phyloP scores from a whole-genome alignment of 192 early-diverging fungal species.

The Diversispora epigaea region DNA sequence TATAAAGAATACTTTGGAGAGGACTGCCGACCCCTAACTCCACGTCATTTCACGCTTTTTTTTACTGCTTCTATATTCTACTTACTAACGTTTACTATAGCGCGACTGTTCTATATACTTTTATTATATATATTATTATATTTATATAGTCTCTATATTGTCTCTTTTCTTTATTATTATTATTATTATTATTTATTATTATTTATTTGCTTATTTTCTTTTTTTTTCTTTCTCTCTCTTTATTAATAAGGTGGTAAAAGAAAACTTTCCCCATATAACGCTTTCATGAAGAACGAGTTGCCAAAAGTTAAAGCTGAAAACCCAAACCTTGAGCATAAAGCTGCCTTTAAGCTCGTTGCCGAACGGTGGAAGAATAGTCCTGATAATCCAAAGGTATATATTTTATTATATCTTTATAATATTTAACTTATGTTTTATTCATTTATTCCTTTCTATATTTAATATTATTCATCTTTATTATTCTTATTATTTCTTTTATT shows the following conservation, averaged over 20 bases:
- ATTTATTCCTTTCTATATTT: background rate
- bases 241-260: slow-evolving; percentile 34
- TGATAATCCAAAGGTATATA: slow-evolving; percentile 62
- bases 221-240: background rate
- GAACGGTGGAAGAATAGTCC: slow-evolving; percentile 56
- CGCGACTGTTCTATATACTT: slow-evolving; percentile 29
- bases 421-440: background rate
- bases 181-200: background rate
- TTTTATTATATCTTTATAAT: background rate
- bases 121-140: slow-evolving; percentile 21
- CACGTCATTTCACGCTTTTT: slow-evolving; percentile 33
- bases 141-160: slow-evolving; percentile 12
- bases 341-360: slow-evolving; percentile 67
- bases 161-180: background rate
- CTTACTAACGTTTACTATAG: slow-evolving; percentile 12
- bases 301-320: slow-evolving; percentile 63
- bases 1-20: slow-evolving; percentile 10
- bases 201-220: background rate
- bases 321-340: slow-evolving; percentile 62
- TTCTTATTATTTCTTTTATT: background rate
- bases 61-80: slow-evolving; percentile 10
- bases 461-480: background rate
- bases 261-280: slow-evolving; percentile 65
- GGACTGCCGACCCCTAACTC: background rate
- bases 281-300: slow-evolving; percentile 71